Conservation (phyloP, 352 stramenopile species). For the Peronosclerospora sorghi region DNA sequence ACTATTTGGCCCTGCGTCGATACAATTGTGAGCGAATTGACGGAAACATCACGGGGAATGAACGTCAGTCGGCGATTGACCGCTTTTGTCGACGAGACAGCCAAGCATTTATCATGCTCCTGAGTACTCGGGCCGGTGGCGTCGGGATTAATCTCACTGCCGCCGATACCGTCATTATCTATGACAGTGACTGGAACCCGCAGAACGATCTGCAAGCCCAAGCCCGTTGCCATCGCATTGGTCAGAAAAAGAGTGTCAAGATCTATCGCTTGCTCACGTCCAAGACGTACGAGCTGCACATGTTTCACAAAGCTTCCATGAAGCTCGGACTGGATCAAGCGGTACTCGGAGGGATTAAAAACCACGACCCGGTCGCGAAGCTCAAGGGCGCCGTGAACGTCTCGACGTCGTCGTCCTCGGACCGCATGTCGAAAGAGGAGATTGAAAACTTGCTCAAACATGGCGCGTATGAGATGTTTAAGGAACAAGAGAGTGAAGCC, state of each 20-base stretch:
- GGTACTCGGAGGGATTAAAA: conserved; percentile 81
- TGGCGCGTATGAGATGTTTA: conserved; percentile 91
- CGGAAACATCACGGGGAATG: conserved; percentile 94
- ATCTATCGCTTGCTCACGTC: conserved; percentile 87
- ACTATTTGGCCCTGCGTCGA: conserved; percentile 89
- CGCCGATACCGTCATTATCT: conserved; percentile 88
- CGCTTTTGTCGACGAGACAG: conserved; percentile 70
- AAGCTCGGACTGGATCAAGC: conserved; percentile 89
- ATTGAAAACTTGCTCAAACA: conserved; percentile 90
- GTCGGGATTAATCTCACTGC: conserved; percentile 97
- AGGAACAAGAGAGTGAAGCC: conserved; percentile 82
- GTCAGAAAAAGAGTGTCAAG: conserved; percentile 89
- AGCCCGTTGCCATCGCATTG: conserved; percentile 88
- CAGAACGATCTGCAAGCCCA: conserved; percentile 91
- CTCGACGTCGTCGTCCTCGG: too few species aligned
- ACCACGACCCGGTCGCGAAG: conserved; percentile 39
- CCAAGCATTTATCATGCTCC: conserved; percentile 91
- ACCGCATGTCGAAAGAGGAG: conserved; percentile 80
- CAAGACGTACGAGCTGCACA: conserved; percentile 90
- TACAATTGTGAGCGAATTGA: conserved; percentile 98
- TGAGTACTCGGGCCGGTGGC: conserved; percentile 96
- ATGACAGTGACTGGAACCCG: conserved; percentile 98
- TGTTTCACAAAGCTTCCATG: conserved; percentile 88
- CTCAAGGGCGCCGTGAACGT: conserved; percentile 26
- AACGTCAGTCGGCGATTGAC: conserved; percentile 92